Base-by-base conservation (phyloP, 805 yeast species). In the Yarrowia alimentaria region DNA sequence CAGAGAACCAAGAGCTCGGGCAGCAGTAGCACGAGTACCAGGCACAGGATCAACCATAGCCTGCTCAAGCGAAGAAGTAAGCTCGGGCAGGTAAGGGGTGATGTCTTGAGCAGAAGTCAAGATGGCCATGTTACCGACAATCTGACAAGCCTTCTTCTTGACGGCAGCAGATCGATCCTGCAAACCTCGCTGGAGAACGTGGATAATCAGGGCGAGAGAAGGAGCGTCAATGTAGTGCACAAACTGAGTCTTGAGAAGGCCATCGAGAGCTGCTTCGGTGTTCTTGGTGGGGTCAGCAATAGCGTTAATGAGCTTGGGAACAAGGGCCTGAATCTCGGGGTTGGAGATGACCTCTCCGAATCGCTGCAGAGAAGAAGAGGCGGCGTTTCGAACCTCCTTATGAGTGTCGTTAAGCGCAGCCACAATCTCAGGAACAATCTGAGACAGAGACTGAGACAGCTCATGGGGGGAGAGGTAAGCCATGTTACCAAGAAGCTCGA, bases 21-120 rank as follows among this genome's bases (percentile, higher is more conserved):
- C 90, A 18, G 98, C 98, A 16, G 96, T 93, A 1, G 98, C 94
- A 65, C 98, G 80, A 0, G 99, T 93, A 32, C 81, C 86, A 24
- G 98, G 96, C 48, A 93, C 99, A 1, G 99, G 99, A 60, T 93
- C 99, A 45, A 94, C 96, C 95, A 93, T 91, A 5, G 98, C 95
- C 33, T 78, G 74, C 65, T 93, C 95, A 54, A 93, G 77, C 59
- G 89, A 96, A 9, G 80, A 74, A 34, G 91, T 83, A 58, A 93
- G 73, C 33, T 80, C 78, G 17, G 80, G 77, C 60, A 93, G 71
- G 68, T 93, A 93, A 19, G 96, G 97, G 47, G 79, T 68, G 54
- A 93, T 73, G 65, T 93, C 99, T 58, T 77, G 79, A 13, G 87
- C 74, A 60, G 91, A 98, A 13, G 95, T 96, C 60, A 93, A 74